A percentile compares a stretch with the other conserved stretches of the same genome.
phyloP scores from a whole-genome alignment of 2,329 filamentous ascomycete genomes.

The Scolecobasidium constrictum region DNA sequence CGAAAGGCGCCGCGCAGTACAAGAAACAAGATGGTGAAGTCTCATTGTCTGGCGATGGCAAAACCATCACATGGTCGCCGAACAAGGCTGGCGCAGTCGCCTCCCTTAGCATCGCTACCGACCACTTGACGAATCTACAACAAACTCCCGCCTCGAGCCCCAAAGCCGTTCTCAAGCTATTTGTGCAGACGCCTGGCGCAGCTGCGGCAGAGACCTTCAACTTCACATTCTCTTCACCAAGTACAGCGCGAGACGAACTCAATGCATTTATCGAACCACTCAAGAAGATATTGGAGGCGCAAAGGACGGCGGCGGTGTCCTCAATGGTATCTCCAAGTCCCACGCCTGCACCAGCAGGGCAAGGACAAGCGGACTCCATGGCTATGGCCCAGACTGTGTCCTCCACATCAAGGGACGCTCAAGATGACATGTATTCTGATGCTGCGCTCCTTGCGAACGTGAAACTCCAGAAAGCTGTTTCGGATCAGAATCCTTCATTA shows the following conservation, averaged over 20 bases:
- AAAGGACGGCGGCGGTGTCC: constrained; percentile 40
- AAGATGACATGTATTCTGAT: constrained; percentile 67
- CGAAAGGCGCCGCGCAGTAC: constrained; percentile 42
- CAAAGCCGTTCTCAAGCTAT: constrained; percentile 91
- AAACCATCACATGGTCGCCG: constrained; percentile 72
- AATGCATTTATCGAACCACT: constrained; percentile 75
- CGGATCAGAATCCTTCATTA: constrained; percentile 67
- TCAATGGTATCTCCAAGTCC: constrained; percentile 25
- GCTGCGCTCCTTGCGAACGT: constrained; percentile 65
- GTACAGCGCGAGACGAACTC: constrained; percentile 70
- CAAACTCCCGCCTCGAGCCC: constrained; percentile 80
- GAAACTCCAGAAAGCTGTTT: constrained; percentile 74
- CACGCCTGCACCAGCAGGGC: constrained; percentile 17
- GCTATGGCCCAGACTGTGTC: constrained; percentile 63
- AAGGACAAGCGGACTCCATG: constrained; percentile 49
- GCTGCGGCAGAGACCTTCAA: constrained; percentile 60
- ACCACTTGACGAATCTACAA: constrained; percentile 59
- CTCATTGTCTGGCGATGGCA: constrained; percentile 60
- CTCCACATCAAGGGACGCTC: constrained; percentile 32
- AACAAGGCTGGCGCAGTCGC: constrained; percentile 24
- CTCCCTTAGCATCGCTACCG: not conserved
- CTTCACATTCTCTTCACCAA: constrained; percentile 76
- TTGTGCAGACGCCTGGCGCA: constrained; percentile 54
- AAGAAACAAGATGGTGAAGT: constrained; percentile 94
- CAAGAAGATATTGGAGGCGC: constrained; percentile 62